phyloP scores from a whole-genome alignment of 805 yeast genomes.

The Candida montana region DNA sequence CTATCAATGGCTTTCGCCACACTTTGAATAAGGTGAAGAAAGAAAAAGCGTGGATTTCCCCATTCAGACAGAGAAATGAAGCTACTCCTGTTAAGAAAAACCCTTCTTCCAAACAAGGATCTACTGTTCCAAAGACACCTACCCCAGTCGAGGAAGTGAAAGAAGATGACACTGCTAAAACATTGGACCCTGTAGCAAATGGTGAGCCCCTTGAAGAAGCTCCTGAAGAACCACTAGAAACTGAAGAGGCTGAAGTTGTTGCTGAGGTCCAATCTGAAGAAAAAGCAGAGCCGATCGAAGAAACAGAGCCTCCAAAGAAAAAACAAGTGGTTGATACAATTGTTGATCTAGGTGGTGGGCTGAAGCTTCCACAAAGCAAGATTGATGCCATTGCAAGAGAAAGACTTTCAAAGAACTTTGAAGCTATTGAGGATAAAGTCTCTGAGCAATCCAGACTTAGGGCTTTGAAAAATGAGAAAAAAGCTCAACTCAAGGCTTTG shows the following conservation, averaged over 20 bases:
- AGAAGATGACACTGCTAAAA: neutral
- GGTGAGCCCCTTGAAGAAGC: neutral
- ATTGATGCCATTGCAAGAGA: slow-evolving; percentile 23
- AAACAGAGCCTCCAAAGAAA: slow-evolving; percentile 9
- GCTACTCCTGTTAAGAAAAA: slow-evolving; percentile 2
- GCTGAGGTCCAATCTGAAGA: too few species aligned
- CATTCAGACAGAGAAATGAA: slow-evolving; percentile 19
- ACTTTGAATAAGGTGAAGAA: slow-evolving; percentile 19
- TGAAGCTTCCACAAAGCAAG: slow-evolving; percentile 23
- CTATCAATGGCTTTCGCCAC: slow-evolving; percentile 14
- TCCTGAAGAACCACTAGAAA: neutral
- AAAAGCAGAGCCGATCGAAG: too few species aligned
- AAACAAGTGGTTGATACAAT: slow-evolving; percentile 17
- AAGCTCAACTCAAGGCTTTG: slow-evolving; percentile 20
- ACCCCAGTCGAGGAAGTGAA: neutral
- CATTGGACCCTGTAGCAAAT: too few species aligned
- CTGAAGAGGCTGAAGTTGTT: too few species aligned
- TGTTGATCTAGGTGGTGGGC: slow-evolving; percentile 26
- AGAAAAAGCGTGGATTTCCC: slow-evolving; percentile 26
- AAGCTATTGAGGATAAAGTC: slow-evolving; percentile 20
- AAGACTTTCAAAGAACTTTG: slow-evolving; percentile 18
- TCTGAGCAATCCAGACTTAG: slow-evolving; percentile 20
- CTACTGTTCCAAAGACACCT: too few species aligned
- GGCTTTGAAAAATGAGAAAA: slow-evolving; percentile 23
- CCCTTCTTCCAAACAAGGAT: neutral